These are phyloP conservation scores for Exophiala dermatitidis DNA, from an alignment of 2,329 filamentous ascomycete species.

Conservation along the genomic window DNA sequence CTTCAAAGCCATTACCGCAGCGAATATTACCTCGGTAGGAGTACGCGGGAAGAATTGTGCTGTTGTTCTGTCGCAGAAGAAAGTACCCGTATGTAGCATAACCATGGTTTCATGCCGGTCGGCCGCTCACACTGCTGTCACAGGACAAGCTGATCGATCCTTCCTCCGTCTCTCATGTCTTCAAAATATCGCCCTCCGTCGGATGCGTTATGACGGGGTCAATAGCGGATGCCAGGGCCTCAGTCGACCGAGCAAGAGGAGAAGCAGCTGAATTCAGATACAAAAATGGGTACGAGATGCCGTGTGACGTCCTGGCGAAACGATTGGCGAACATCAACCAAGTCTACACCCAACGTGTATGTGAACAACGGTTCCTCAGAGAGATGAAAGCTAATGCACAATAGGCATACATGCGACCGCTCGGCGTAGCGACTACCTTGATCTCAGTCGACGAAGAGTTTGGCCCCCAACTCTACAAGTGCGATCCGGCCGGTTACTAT, in stretches of 20 bases:
- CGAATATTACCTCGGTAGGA: conserved; percentile 97
- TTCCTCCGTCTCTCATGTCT: conserved; percentile 92
- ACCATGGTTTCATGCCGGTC: conserved; percentile 1
- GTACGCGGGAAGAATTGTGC: conserved; percentile 95
- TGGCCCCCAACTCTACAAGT: conserved; percentile 95
- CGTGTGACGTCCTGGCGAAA: conserved; percentile 92
- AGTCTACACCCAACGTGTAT: conserved; percentile 93
- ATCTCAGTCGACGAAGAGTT: conserved; percentile 89
- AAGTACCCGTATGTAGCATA: conserved; percentile 73
- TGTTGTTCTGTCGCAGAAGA: conserved; percentile 97
- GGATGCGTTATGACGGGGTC: conserved; percentile 98
- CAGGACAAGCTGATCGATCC: conserved; percentile 99
- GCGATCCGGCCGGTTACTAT: conserved; percentile 95
- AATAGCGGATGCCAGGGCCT: conserved; percentile 92
- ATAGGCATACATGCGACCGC: conserved; percentile 93
- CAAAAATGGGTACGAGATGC: conserved; percentile 99
- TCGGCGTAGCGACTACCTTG: conserved; percentile 90
- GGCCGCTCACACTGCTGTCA: conserved; percentile 15
- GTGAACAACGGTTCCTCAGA: not conserved
- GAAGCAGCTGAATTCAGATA: conserved; percentile 98
- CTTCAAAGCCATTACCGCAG: conserved; percentile 98
- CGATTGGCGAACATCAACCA: conserved; percentile 97
- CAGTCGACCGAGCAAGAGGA: conserved; percentile 82
- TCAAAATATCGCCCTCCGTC: conserved; percentile 90
- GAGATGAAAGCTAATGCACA: conserved; percentile 6